These are phyloP conservation scores for Aspergillus felis DNA, from an alignment of 2,329 filamentous ascomycete genomes.

Conservation along the genomic window DNA sequence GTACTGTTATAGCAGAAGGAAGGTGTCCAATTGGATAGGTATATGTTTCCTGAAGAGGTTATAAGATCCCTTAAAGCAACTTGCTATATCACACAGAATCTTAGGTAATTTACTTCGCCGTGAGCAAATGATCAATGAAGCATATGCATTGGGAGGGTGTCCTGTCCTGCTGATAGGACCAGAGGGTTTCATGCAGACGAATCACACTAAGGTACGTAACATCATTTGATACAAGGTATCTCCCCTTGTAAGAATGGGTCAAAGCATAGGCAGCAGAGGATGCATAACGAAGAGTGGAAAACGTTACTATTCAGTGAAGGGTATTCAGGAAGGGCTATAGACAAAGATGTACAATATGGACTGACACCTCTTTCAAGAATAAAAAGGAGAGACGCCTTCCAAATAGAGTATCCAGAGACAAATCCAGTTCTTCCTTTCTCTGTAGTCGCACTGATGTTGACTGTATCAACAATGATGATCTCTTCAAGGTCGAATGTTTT, in stretches of 20 bases:
- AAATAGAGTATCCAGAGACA: neutral
- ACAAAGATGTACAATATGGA: neutral
- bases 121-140: slow-evolving; percentile 9
- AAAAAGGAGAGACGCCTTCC: neutral
- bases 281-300: neutral
- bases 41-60: slow-evolving; percentile 32
- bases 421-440: neutral
- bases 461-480: neutral
- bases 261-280: neutral
- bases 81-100: neutral
- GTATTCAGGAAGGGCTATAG: neutral
- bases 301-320: neutral
- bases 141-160: neutral
- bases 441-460: neutral
- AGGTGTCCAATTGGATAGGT: slow-evolving; percentile 16
- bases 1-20: neutral
- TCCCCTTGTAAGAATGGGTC: neutral
- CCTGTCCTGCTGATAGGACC: neutral
- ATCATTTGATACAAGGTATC: neutral
- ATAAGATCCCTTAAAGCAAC: slow-evolving; percentile 22
- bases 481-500: neutral
- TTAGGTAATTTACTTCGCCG: slow-evolving; percentile 1
- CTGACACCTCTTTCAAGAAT: neutral
- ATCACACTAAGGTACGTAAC: neutral
- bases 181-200: neutral